A percentile compares a stretch with the other conserved stretches of the same genome.
Evolutionary conservation across 306 rosid species (phyloP).

Genomic region (Senna siamea): DNA sequence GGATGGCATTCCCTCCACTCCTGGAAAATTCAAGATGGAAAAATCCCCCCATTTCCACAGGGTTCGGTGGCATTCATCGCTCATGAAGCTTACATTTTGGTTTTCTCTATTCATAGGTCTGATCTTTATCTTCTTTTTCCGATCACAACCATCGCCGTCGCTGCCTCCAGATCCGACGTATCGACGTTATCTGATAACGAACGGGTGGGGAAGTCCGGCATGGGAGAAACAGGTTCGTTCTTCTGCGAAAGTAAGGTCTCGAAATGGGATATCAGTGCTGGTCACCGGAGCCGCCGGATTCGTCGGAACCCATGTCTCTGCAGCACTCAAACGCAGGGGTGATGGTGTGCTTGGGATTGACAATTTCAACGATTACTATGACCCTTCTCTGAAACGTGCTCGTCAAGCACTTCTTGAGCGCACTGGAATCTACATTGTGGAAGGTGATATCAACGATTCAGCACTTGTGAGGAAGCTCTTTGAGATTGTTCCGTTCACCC

Average conservation of each 20-base stretch:
- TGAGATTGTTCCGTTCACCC: constrained; percentile 63
- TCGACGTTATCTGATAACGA: constrained; percentile 64
- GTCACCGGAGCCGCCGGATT: constrained; percentile 79
- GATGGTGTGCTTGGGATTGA: constrained; percentile 69
- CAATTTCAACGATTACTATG: constrained; percentile 65
- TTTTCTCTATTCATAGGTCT: constrained; percentile 54
- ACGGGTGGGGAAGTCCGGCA: constrained; percentile 60
- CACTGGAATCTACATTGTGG: constrained; percentile 65
- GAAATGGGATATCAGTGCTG: constrained; percentile 62
- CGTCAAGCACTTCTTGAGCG: constrained; percentile 71
- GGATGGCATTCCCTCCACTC: constrained; percentile 62
- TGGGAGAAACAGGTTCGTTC: constrained; percentile 72
- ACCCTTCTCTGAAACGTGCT: constrained; percentile 62
- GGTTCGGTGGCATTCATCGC: constrained; percentile 58
- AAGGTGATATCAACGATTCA: constrained; percentile 71
- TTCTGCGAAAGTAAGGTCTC: constrained; percentile 62
- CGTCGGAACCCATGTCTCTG: constrained; percentile 73
- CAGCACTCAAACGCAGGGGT: constrained; percentile 74
- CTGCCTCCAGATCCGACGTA: constrained; percentile 55
- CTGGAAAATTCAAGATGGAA: constrained; percentile 76
- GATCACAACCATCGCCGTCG: constrained; percentile 54
- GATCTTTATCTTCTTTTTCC: constrained; percentile 66
- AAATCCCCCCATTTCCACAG: constrained; percentile 59
- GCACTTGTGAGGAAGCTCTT: constrained; percentile 64
- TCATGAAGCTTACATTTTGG: constrained; percentile 71